Evolutionary conservation across 2,329 filamentous ascomycete species (phyloP), one percentile per base, ranked within the genome.

Genomic region (Talaromyces sp.): DNA sequence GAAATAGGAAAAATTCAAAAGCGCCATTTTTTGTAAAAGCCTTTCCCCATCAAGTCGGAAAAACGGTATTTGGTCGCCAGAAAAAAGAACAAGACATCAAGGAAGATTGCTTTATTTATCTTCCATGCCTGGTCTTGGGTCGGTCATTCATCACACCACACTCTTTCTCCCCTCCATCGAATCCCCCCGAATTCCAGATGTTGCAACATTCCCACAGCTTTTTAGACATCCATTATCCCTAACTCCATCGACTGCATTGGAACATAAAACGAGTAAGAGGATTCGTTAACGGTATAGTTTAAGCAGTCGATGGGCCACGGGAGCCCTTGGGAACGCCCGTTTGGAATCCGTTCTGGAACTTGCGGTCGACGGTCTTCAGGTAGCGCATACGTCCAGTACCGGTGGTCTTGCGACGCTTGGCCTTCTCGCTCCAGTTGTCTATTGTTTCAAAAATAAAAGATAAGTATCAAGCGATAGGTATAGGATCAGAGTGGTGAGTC

Each of bases 371-470:
- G 75, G 85, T 86, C 86, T 96, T 96, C 79, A 99, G 86, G 84
- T 93, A 91, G 78, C 91, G 88, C 89, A 93, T 95, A 81, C 95
- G 91, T 81, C 95, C 95, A 77, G 91, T 93, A 75, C 95, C 95
- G 79, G 90, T 93, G 77, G 93, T 97, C 93, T 97, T 98, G 89
- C 95, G 96, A 82, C 95, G 87, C 91, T 98, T 98, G 75, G 93
- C 93, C 90, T 99, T 99, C 88, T 98, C 93, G 81, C 90, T 87
- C 95, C 95, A 99, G 90, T 99, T 97, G 89, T 89, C 93, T 98
- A 78, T 78, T 64, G 55, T 21, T 11, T 29, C 52, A 55, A 11
- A 53, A 55, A n/a, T n/a, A n/a, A 11, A 24, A 27, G 13, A 56
- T 58, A n/a, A 60, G 58, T 65, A 43, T 41, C 49, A 58, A 26